Evolutionary conservation across 2,329 filamentous ascomycete species (phyloP), one percentile per base, ranked within the genome.

Genomic region (Scolecobasidium constrictum): DNA sequence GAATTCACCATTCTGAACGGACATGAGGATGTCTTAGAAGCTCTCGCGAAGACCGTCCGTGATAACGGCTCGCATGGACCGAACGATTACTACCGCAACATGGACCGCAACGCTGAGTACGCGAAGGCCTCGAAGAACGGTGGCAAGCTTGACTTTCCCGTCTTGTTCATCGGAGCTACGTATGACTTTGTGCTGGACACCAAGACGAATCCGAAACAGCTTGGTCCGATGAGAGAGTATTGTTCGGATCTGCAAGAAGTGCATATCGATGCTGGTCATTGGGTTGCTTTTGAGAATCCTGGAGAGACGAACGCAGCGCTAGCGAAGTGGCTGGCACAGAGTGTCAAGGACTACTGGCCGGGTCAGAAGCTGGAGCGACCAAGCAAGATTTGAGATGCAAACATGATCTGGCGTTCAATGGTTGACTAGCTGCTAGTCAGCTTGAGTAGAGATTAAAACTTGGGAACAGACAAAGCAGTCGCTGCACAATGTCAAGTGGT

Each of bases 71-170:
- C 62, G 45, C 65, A 57, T 48, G 53, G 57, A 1, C 53, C 60
- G 2, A 58, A 56, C 19, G 57, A 63, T 0, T 66, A 60, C 47
- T 72, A 72, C 44, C 46, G 64, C 26, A 65, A 72, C 47, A 62
- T 68, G 46, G 53, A 58, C 4, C 53, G 49, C 11, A 72, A 72
- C 42, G 50, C 47, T 3, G 58, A 56, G 31, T 72, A 66, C 49
- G 60, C 57, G 5, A 59, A 60, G 16, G 56, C 58, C 19, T 55
- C 61, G 33, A 58, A 55, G 51, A 60, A 62, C 17, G 53, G 53
- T 3, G 58, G 57, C 1, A 48, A 53, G 4, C 36, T 64, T 37
- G 48, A 55, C 9, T 57, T 63, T 31, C 61, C 61, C 0, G 53
- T 59, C 5, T 48, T 72, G 34, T 60, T 56, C 42, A 56, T 64